Conservation (phyloP, 2,329 filamentous ascomycete species). For the Apiospora hydei region DNA sequence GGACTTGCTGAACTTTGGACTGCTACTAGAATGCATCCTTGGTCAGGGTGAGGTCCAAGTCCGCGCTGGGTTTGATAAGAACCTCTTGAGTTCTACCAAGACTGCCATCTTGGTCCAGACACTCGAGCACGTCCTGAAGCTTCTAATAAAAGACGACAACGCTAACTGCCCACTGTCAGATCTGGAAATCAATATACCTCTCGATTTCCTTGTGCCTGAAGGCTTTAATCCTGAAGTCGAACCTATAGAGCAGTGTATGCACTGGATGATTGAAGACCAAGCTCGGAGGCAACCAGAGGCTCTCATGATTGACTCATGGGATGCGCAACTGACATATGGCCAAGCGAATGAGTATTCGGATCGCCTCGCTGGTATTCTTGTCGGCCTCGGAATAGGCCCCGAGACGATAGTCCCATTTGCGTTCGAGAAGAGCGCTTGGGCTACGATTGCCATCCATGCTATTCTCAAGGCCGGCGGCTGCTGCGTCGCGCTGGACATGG, state of each 20-base stretch:
- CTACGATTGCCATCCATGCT: conserved; percentile 42
- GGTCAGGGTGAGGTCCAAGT: conserved; percentile 13
- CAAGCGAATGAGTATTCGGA: conserved; percentile 37
- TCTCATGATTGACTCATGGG: conserved; percentile 11
- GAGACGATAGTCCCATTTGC: conserved; percentile 43
- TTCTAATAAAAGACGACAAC: conserved; percentile 25
- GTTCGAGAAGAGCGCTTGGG: conserved; percentile 46
- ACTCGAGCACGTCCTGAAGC: conserved; percentile 27
- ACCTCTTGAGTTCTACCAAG: conserved; percentile 18
- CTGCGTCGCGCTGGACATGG: conserved; percentile 34
- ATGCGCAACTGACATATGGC: conserved; percentile 19
- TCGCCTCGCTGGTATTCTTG: conserved; percentile 35
- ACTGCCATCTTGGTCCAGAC: conserved; percentile 25
- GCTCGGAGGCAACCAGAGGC: background rate
- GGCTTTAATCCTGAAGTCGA: conserved; percentile 20
- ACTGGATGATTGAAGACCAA: conserved; percentile 21
- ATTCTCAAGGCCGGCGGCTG: conserved; percentile 45
- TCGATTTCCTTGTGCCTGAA: conserved; percentile 23
- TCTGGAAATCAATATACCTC: conserved; percentile 25
- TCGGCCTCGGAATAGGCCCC: conserved; percentile 35
- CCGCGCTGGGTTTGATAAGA: conserved; percentile 25
- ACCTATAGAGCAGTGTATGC: conserved; percentile 24
- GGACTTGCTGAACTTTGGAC: conserved; percentile 18
- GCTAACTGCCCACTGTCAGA: conserved; percentile 5
- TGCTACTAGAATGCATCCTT: conserved; percentile 24